These are phyloP conservation scores for Physcomitrellopsis africana DNA, from an alignment of 225 moss, liverwort and hornwort species.

Conservation along the genomic window DNA sequence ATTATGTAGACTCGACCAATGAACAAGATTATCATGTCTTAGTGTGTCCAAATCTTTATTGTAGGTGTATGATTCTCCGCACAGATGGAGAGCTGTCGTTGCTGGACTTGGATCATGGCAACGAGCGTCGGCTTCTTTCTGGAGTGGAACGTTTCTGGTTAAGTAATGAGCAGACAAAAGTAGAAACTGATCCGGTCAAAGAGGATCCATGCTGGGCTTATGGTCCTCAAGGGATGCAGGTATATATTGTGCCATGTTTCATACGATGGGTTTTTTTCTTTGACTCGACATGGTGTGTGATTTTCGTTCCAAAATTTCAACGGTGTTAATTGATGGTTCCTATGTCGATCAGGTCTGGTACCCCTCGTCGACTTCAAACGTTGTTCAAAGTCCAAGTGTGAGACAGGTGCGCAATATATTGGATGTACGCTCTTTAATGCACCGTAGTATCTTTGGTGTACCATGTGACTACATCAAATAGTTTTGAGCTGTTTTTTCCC, in stretches of 20 bases:
- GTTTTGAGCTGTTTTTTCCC: background rate
- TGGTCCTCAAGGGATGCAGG: constrained; percentile 99
- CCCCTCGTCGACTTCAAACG: constrained; percentile 83
- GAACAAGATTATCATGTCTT: background rate
- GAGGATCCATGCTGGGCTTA: constrained; percentile 99
- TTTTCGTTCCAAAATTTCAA: constrained; percentile 17
- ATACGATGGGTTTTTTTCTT: constrained; percentile 1
- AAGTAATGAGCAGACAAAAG: constrained; percentile 85
- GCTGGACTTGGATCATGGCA: constrained; percentile 91
- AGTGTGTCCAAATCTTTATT: constrained; percentile 28
- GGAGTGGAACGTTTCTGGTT: constrained; percentile 98
- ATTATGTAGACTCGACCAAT: background rate
- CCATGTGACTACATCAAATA: background rate
- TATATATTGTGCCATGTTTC: constrained; percentile 13
- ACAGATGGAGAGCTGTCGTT: constrained; percentile 94
- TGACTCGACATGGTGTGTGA: constrained; percentile 2
- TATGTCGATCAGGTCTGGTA: constrained; percentile 86
- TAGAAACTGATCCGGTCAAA: constrained; percentile 85
- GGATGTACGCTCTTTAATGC: background rate
- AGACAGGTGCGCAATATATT: constrained; percentile 63
- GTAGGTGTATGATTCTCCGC: constrained; percentile 97
- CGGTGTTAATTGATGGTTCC: constrained; percentile 22
- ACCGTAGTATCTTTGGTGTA: background rate
- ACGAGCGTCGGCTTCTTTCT: constrained; percentile 91
- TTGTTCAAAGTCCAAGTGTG: constrained; percentile 77